Evolutionary conservation across 228 moss, liverwort and hornwort genomes (phyloP).

Genomic region (Sphagnum fallax): DNA sequence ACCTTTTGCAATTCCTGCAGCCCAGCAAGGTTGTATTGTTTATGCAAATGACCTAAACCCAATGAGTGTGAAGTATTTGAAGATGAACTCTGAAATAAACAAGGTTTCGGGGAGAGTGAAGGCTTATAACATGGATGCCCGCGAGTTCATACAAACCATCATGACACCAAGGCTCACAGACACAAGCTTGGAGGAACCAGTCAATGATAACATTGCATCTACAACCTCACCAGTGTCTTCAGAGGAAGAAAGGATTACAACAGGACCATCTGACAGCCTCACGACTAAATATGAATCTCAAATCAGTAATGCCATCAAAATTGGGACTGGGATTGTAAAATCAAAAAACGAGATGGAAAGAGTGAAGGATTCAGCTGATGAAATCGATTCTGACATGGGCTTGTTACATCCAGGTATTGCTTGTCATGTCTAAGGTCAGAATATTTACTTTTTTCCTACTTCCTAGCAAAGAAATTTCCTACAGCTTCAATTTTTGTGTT

Average conservation of each 20-base stretch:
- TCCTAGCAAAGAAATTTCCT: background rate
- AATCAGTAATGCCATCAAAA: too few species aligned
- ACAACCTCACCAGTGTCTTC: too few species aligned
- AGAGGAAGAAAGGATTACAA: too few species aligned
- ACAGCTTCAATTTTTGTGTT: background rate
- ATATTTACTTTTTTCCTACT: too few species aligned
- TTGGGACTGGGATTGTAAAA: too few species aligned
- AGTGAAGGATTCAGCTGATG: too few species aligned
- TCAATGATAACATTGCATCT: background rate
- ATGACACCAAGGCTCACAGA: conserved; percentile 16
- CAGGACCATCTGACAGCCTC: too few species aligned
- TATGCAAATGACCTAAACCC: conserved; percentile 95
- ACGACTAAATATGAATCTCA: too few species aligned
- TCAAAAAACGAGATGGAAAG: too few species aligned
- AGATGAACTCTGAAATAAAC: conserved; percentile 65
- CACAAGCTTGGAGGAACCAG: background rate
- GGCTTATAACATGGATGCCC: conserved; percentile 86
- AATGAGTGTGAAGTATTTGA: conserved; percentile 67
- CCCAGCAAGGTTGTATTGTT: conserved; percentile 73
- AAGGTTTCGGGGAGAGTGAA: conserved; percentile 66
- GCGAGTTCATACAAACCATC: conserved; percentile 71
- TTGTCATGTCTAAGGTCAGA: too few species aligned
- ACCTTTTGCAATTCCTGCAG: conserved; percentile 93
- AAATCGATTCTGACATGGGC: too few species aligned
- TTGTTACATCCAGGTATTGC: too few species aligned